Evolutionary conservation across 139 green algal genomes (phyloP).

Genomic region (Pedinophyceae sp.): DNA sequence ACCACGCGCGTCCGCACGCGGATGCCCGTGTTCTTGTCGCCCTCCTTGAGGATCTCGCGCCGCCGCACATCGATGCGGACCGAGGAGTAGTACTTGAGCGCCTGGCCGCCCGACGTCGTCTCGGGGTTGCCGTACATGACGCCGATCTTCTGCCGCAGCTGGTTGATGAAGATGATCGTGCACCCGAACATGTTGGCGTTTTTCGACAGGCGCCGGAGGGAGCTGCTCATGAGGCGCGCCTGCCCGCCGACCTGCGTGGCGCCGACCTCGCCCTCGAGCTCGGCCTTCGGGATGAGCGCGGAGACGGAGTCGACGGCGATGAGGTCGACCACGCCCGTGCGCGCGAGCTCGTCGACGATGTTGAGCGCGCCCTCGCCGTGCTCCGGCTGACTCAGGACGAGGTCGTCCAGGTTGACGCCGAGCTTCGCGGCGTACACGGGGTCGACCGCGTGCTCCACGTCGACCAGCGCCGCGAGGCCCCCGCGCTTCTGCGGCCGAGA

Average conservation of each 20-base stretch:
- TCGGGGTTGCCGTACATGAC: slow-evolving; percentile 88
- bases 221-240: slow-evolving; percentile 81
- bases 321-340: slow-evolving; percentile 52
- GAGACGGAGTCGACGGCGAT: slow-evolving; percentile 85
- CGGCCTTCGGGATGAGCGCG: slow-evolving; percentile 65
- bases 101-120: slow-evolving; percentile 76
- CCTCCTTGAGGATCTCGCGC: background rate
- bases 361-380: slow-evolving; percentile 69
- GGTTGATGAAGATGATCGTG: slow-evolving; percentile 88
- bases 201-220: slow-evolving; percentile 72
- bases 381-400: slow-evolving; percentile 60
- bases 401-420: slow-evolving; percentile 44
- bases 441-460: slow-evolving; percentile 93
- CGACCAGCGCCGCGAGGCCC: slow-evolving; percentile 60
- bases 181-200: slow-evolving; percentile 56
- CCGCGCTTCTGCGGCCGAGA: no score
- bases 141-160: slow-evolving; percentile 79
- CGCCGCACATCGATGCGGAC: slow-evolving; percentile 39
- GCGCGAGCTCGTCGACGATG: slow-evolving; percentile 61
- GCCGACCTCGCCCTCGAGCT: slow-evolving; percentile 89
- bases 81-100: slow-evolving; percentile 84
- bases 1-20: slow-evolving; percentile 30
- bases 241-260: slow-evolving; percentile 52
- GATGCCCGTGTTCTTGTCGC: slow-evolving; percentile 24
- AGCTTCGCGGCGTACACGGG: slow-evolving; percentile 42